phyloP scores from a whole-genome alignment of 1,284 basidiomycete species.

The Papiliotrema laurentii region DNA sequence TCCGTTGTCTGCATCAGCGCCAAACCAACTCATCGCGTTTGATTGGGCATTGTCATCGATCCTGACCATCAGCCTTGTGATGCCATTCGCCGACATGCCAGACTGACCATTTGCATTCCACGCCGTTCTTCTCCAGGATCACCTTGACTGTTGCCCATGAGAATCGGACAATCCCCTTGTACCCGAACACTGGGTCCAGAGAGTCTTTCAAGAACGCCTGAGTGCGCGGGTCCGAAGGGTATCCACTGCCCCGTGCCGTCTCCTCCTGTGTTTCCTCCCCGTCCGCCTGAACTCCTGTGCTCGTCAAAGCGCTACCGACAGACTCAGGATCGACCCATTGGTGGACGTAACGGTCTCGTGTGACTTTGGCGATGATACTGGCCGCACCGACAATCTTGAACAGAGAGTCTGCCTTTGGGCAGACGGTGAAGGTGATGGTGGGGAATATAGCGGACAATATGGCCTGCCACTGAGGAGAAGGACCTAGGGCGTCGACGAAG shows the following conservation, averaged over 20 bases:
- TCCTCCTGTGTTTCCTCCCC: constrained; percentile 15
- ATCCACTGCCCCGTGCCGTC: constrained; percentile 65
- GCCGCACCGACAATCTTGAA: constrained; percentile 97
- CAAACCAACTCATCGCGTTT: constrained; percentile 67
- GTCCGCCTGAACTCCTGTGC: constrained; percentile 6
- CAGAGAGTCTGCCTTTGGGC: constrained; percentile 87
- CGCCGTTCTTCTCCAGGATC: constrained; percentile 72
- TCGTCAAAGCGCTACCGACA: background rate
- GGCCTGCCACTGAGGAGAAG: constrained; percentile 75
- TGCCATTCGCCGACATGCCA: background rate
- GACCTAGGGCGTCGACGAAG: constrained; percentile 92
- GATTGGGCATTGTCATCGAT: constrained; percentile 69
- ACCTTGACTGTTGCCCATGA: constrained; percentile 94
- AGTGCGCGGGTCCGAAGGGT: constrained; percentile 93
- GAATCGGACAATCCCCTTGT: constrained; percentile 84
- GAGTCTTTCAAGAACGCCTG: constrained; percentile 75
- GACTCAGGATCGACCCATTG: constrained; percentile 61
- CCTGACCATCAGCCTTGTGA: constrained; percentile 49
- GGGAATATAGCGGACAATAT: constrained; percentile 76
- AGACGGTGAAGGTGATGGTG: constrained; percentile 79
- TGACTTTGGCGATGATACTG: constrained; percentile 91
- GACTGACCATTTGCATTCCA: constrained; percentile 70
- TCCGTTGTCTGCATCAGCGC: constrained; percentile 61
- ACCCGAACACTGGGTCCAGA: constrained; percentile 87
- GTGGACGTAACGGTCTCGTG: constrained; percentile 84